Evolutionary conservation across 2,329 filamentous ascomycete species (phyloP).

Genomic region (Fusarium chuoi): DNA sequence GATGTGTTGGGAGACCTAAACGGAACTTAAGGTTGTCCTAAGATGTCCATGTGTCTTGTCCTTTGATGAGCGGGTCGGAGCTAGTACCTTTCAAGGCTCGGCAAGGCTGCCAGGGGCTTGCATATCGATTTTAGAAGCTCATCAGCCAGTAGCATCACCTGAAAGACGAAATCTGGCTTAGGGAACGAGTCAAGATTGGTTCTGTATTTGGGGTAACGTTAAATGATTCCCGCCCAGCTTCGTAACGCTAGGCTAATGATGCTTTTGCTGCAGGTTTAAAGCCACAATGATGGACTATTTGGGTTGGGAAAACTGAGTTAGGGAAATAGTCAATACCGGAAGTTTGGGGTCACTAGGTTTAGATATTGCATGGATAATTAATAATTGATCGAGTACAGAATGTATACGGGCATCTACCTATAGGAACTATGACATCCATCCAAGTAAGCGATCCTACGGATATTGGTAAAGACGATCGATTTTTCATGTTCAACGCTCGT

Average conservation of each 20-base stretch:
- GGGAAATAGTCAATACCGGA: neutral
- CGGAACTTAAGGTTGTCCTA: constrained; percentile 18
- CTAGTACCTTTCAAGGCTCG: constrained; percentile 42
- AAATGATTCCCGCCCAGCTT: neutral
- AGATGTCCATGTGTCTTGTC: constrained; percentile 45
- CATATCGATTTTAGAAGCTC: constrained; percentile 29
- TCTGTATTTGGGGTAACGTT: constrained; percentile 4
- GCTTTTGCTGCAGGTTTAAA: constrained; percentile 17
- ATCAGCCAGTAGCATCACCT: constrained; percentile 23
- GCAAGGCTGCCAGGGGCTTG: constrained; percentile 45
- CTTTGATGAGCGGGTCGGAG: constrained; percentile 34
- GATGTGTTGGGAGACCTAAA: constrained; percentile 21
- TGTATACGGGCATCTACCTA: neutral
- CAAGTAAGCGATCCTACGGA: neutral
- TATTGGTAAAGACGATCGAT: neutral
- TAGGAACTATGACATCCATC: neutral
- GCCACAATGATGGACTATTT: constrained; percentile 9
- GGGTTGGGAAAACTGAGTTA: neutral
- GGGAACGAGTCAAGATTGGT: constrained; percentile 18
- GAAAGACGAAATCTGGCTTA: constrained; percentile 9
- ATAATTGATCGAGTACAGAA: neutral
- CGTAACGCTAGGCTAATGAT: constrained; percentile 24
- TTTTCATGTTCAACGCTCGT: neutral
- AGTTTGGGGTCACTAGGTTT: neutral
- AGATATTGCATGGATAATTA: neutral